phyloP scores from a whole-genome alignment of 352 stramenopile genomes.

The Globisporangium nodosum region DNA sequence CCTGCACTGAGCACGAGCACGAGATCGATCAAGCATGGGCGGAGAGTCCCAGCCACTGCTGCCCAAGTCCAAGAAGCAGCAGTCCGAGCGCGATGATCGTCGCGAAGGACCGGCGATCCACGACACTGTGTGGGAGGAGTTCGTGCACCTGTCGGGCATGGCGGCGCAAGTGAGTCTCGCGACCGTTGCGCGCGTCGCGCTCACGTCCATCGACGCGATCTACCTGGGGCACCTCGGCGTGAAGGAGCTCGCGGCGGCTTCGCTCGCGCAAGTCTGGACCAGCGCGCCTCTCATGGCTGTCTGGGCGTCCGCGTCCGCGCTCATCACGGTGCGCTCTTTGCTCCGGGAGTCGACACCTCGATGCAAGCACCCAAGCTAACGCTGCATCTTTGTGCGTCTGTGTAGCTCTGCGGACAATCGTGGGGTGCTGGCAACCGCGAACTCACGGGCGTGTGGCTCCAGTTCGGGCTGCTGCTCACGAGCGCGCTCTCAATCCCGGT shows the following conservation, averaged over 20 bases:
- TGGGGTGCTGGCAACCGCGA: constrained; percentile 62
- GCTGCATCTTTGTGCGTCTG: background rate
- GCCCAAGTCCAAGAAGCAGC: constrained; percentile 13
- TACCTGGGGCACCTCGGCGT: constrained; percentile 80
- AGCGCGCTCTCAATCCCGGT: constrained; percentile 51
- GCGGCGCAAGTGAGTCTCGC: constrained; percentile 58
- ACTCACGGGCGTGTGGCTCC: constrained; percentile 69
- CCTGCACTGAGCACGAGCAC: background rate
- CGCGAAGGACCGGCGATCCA: constrained; percentile 3
- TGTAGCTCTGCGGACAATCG: constrained; percentile 62
- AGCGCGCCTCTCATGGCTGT: constrained; percentile 58
- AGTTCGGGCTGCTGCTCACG: constrained; percentile 58
- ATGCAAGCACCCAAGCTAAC: background rate
- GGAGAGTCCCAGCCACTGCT: constrained; percentile 49
- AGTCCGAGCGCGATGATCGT: background rate
- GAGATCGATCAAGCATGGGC: background rate
- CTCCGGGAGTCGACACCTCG: background rate
- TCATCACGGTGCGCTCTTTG: constrained; percentile 31
- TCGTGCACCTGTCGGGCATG: constrained; percentile 53
- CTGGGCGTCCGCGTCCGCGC: constrained; percentile 48
- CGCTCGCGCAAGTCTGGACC: constrained; percentile 68
- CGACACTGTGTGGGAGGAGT: constrained; percentile 42
- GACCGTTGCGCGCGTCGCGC: constrained; percentile 50
- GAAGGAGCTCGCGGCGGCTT: constrained; percentile 58
- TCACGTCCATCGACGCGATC: constrained; percentile 66